A percentile compares a stretch with the other conserved stretches of the same genome.
Conservation (phyloP, 2,329 filamentous ascomycete genomes). For the Tolypocladium cylindrosporum region DNA sequence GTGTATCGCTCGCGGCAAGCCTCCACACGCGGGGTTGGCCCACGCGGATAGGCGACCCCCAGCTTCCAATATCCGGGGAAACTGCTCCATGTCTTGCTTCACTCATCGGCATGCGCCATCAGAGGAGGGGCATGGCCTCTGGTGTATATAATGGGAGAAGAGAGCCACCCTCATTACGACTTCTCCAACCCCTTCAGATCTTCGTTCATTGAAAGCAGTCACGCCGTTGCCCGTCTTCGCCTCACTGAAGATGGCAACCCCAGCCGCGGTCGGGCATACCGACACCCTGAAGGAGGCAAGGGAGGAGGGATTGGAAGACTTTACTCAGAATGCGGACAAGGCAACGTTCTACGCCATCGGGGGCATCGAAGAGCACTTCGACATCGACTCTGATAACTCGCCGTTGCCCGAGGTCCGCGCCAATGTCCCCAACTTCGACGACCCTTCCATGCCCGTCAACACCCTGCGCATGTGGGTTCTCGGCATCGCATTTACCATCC, state of each 20-base stretch:
- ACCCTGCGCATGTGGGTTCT: constrained; percentile 33
- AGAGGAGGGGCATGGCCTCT: background rate
- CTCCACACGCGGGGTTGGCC: background rate
- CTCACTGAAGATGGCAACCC: background rate
- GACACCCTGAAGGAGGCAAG: background rate
- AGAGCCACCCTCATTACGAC: background rate
- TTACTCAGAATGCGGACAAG: background rate
- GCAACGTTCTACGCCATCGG: background rate
- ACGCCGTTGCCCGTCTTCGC: background rate
- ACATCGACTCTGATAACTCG: constrained; percentile 10
- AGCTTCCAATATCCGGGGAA: background rate
- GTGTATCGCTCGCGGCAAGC: background rate
- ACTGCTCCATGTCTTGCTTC: background rate
- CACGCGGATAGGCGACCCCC: background rate
- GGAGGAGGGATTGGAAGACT: background rate
- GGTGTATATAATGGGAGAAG: background rate
- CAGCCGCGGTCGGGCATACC: background rate
- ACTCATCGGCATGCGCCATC: background rate
- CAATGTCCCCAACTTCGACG: constrained; percentile 29
- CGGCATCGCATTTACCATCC: constrained; percentile 31
- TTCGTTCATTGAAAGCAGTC: background rate
- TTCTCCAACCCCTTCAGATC: background rate
- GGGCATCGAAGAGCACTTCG: background rate
- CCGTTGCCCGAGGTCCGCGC: constrained; percentile 16
- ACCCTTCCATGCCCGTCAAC: constrained; percentile 13